Base-by-base conservation (phyloP, 441 rosid genomes). In the Pelargonium fulgidum region DNA sequence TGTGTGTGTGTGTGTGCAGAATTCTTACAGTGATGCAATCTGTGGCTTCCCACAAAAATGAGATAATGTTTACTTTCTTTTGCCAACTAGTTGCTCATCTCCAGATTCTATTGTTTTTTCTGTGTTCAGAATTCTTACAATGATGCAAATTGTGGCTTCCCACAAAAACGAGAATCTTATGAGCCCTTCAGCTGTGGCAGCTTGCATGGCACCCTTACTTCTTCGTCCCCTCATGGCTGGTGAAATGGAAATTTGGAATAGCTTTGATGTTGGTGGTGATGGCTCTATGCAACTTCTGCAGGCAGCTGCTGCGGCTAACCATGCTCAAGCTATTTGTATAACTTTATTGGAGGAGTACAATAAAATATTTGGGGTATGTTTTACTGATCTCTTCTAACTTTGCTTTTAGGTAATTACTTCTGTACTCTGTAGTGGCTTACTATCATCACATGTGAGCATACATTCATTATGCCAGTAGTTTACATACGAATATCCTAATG, bases 281-380 rank as follows among this genome's bases (percentile, higher is more conserved):
- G 86, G 93, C 69, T 95, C 98, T 74, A 72, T 85, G 79, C 99
- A 92, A 80, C 95, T 95, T 71, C 79, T 95, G 76, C 90, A 87
- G 87, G 98, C 99, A 73, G 98, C 98, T 73, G 97, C 99, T 68
- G 98, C 99, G 69, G 98, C 99, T 56, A 95, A 95, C 82, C 96
- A 95, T 84, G 99, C 98, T 68, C 99, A 95, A 80, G 95, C 98
- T 73, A 95, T 95, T 77, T 88, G 87, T 69, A 92, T 91, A 77
- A 91, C 96, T 47, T 82, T 95, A 72, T 65, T 95, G 78, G 99
- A 92, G 76, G 95, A 95, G 79, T 92, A 89, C 78, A 85, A 83
- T 50, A 86, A 72, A 48, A 89, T 95, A 75, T 95, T 95, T 77
- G 89, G 97, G 80, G 99, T 95, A 84, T 85, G 95, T 72, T 48